Evolutionary conservation across 1,284 basidiomycete species (phyloP), one percentile per base, ranked within the genome.

Genomic region (Microbotryum lychnidis-dioicae): DNA sequence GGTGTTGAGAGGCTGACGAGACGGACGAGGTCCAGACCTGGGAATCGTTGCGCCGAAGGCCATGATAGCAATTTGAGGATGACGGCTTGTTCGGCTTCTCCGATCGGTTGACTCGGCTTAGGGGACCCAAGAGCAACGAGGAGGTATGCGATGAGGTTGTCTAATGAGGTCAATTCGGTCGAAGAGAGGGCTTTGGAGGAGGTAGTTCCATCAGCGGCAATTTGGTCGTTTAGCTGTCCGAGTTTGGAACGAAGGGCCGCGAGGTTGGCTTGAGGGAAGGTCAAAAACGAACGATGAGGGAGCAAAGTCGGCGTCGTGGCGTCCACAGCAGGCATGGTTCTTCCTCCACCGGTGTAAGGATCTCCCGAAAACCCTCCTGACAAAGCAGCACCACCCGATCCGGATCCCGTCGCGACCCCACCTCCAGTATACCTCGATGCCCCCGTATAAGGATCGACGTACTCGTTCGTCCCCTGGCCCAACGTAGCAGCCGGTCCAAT

Each of bases 361-460:
- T 70, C 66, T 12, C 69, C 68, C n/a, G 62, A 58, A 54, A 67
- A 70, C 5, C 53, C 58, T 6, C 33, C 8, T 21, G 54, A 51
- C 46, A 3, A 37, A 23, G 50, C 29, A 42, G 37, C 37, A 42
- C 37, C 37, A 18, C 37, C 37, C 37, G 37, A 16, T 42, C 37
- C 37, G 46, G 53, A 23, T 31, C 29, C 33, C 7, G 47, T 51
- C 31, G n/a, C 52, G 25, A 60, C 61, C 12, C 51, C 54, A 16
- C 54, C 54, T 4, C 67, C 67, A 63, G 80, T 80, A 75, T 88
- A 85, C 69, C 83, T 76, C 56, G 84, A 81, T 73, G 69, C 72
- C 81, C 91, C 91, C 61, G 96, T 98, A 76, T 84, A 98, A 8
- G 94, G 94, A 74, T 98, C 96, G 20, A 85, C 83, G 72, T 83